These are phyloP conservation scores for Phytopythium vexans DNA, from an alignment of 352 stramenopile genomes.

Conservation along the genomic window DNA sequence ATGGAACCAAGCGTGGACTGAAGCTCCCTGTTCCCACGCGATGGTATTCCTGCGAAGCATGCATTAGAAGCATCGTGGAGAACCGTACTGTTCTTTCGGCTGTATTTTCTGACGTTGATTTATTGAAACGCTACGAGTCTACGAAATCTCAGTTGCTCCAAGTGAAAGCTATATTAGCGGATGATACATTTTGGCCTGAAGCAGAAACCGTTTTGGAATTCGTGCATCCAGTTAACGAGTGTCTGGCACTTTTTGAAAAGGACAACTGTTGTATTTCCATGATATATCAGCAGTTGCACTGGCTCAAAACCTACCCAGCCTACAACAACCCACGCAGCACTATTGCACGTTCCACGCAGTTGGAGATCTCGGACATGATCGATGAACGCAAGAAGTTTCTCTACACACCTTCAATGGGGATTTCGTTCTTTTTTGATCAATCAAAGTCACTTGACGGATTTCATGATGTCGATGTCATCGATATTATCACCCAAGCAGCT, in stretches of 20 bases:
- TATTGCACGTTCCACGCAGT: background rate
- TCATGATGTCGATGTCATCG: slow-evolving; percentile 6
- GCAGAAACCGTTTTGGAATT: background rate
- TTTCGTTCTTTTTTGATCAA: slow-evolving; percentile 5
- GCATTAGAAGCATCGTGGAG: slow-evolving; percentile 7
- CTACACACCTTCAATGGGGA: slow-evolving; percentile 3
- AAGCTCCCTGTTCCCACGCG: slow-evolving; percentile 4
- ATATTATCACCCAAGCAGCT: slow-evolving; percentile 4
- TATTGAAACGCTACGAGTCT: background rate
- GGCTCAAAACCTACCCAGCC: background rate
- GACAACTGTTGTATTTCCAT: slow-evolving; percentile 13
- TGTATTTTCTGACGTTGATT: slow-evolving; percentile 1
- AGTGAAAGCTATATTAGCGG: background rate
- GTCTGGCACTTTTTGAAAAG: slow-evolving; percentile 9
- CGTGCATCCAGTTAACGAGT: slow-evolving; percentile 5
- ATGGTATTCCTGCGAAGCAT: slow-evolving; percentile 8
- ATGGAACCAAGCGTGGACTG: background rate
- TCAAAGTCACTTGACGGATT: background rate
- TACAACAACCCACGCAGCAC: background rate
- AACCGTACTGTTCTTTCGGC: slow-evolving; percentile 4
- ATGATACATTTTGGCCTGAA: slow-evolving; percentile 8
- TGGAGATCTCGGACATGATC: background rate
- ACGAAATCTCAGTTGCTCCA: background rate
- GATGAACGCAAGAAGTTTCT: background rate
- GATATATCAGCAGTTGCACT: slow-evolving; percentile 9